Percentiles rank a stretch among this genome's conserved stretches.
These are phyloP conservation scores for Trichoderma atroviride DNA, from an alignment of 2,329 filamentous ascomycete genomes.

Conservation along the genomic window DNA sequence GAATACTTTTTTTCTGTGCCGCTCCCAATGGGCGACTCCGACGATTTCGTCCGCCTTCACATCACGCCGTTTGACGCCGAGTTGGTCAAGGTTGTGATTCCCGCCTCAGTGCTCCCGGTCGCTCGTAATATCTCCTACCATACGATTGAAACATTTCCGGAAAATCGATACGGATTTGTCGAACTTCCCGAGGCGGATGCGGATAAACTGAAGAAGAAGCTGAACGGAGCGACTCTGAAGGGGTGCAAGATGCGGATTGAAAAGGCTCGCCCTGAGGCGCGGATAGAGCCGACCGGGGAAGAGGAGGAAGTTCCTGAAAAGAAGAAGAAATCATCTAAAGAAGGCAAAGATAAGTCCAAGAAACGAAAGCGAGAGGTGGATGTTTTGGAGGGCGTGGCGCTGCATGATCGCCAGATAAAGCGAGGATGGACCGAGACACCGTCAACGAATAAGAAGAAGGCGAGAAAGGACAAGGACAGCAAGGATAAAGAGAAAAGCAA, in stretches of 20 bases:
- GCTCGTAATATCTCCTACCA: conserved; percentile 90
- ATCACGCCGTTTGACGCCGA: conserved; percentile 82
- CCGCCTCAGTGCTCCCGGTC: conserved; percentile 63
- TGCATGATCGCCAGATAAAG: conserved; percentile 79
- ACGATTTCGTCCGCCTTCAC: conserved; percentile 61
- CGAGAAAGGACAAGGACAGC: conserved; percentile 50
- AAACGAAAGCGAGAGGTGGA: conserved; percentile 57
- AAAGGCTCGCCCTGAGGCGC: conserved; percentile 65
- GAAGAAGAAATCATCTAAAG: conserved; percentile 43
- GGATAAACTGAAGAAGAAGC: conserved; percentile 86
- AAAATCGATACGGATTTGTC: conserved; percentile 86
- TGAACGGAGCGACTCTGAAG: conserved; percentile 83
- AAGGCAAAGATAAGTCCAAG: conserved; percentile 41
- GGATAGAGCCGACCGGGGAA: conserved; percentile 40
- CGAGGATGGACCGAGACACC: conserved; percentile 81
- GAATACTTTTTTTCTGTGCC: not conserved
- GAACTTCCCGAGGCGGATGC: conserved; percentile 81
- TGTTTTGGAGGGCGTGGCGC: conserved; percentile 66
- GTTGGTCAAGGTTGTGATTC: conserved; percentile 72
- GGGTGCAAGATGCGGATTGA: conserved; percentile 85
- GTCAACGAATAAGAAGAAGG: conserved; percentile 52
- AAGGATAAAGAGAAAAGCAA: conserved; percentile 53
- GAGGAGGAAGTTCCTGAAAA: conserved; percentile 38
- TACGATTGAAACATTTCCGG: conserved; percentile 81
- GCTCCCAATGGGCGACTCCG: conserved; percentile 26